Evolutionary conservation across 495 filamentous ascomycete genomes (phyloP), one percentile per base, ranked within the genome.

Genomic region (Astrocystis sublimbata): DNA sequence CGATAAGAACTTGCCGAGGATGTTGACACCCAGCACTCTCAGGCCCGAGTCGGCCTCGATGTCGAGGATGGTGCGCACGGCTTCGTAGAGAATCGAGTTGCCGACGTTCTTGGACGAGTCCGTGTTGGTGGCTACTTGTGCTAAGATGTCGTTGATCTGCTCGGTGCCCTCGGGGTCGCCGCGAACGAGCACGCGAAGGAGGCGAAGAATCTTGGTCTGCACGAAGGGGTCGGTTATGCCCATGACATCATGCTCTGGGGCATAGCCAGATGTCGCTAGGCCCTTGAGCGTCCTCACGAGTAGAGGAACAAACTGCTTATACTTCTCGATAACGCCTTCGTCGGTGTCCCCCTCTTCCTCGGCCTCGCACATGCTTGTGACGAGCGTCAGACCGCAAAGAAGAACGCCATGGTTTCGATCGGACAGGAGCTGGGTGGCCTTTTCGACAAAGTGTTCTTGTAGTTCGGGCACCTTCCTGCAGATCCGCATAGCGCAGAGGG

Each of bases 401-500:
- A 98, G 75, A 21, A 98, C 94, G 33, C 94, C 94, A 70, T 98
- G 94, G 76, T 98, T 98, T 65, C 84, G 72, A 71, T 98, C 94
- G 24, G 89, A 89, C 10, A 98, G 76, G n/a, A 98, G 80, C 21
- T 88, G 83, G 65, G 94, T 89, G 28, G 92, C 89, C 74, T 97
- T 97, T 61, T 98, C 96, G 26, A 97, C 69, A 69, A 98, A 98
- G 74, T 98, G 92, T 69, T 98, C 94, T 76, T 97, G 92, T 36
- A 98, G 81, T 71, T 98, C 94, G 6, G 94, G 94, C 42, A 98
- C 96, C 75, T 98, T 98, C 65, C 92, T 87, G 77, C 92, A 97
- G 78, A 98, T 96, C 40, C 96, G 85, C 96, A 98, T 98, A n/a
- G 94, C 94, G 75, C 94, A 98, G n/a, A 98, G 83, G 6, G 94